Evolutionary conservation across 139 green algal genomes (phyloP).

Genomic region (Tetradesmus lagerheimii): DNA sequence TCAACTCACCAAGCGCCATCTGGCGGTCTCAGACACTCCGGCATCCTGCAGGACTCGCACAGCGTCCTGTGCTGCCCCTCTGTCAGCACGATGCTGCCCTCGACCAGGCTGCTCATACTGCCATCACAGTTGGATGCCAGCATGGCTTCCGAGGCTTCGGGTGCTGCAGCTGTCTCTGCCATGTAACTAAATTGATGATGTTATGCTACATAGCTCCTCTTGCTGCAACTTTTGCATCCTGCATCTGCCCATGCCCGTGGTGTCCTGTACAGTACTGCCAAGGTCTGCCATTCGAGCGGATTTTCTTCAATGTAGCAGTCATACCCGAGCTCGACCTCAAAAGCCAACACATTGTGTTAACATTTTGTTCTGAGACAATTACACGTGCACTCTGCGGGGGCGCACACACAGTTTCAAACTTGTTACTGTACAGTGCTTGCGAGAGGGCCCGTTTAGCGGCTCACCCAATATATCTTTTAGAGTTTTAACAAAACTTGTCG

Average conservation of each 20-base stretch:
- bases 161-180: not conserved
- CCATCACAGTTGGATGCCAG: not conserved
- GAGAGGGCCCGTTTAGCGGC: too few relatives aligned
- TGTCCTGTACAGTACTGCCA: not conserved
- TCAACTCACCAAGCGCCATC: conserved; percentile 11
- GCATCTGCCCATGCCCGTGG: not conserved
- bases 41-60: conserved; percentile 15
- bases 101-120: not conserved
- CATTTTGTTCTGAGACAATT: too few relatives aligned
- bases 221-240: not conserved
- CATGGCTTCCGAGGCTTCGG: not conserved
- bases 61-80: conserved; percentile 8
- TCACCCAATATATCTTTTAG: too few relatives aligned
- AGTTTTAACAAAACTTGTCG: too few relatives aligned
- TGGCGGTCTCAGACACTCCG: not conserved
- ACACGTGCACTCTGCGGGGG: too few relatives aligned
- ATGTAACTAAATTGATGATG: not conserved
- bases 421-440: too few relatives aligned
- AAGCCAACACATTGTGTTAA: too few relatives aligned
- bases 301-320: not conserved
- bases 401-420: too few relatives aligned
- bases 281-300: not conserved
- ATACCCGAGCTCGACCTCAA: not conserved
- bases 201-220: not conserved
- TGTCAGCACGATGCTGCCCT: not conserved